Percentiles rank a stretch among this genome's conserved stretches.
These are phyloP conservation scores for Boletus patriciae DNA, from an alignment of 768 basidiomycete species.

Conservation along the genomic window DNA sequence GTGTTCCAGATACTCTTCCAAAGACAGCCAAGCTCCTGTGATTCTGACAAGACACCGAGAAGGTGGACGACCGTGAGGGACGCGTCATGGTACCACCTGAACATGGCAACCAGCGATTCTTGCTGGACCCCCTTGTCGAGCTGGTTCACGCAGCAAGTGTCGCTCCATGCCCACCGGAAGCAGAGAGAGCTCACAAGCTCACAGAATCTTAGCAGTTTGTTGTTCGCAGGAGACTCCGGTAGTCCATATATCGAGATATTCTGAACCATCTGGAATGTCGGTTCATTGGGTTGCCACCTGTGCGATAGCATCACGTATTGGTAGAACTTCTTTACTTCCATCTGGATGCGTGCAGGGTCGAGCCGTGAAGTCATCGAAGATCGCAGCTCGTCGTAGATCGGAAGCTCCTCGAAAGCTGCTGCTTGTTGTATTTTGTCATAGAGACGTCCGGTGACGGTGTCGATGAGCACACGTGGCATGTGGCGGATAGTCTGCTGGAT, in stretches of 20 bases:
- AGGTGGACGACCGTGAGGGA: conserved; percentile 8
- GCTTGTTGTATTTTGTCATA: conserved; percentile 1
- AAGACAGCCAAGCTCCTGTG: background rate
- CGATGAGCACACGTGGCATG: conserved; percentile 5
- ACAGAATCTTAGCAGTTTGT: conserved; percentile 4
- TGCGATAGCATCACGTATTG: conserved; percentile 8
- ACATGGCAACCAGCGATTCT: conserved; percentile 14
- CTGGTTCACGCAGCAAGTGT: conserved; percentile 10
- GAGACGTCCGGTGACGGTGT: conserved; percentile 1
- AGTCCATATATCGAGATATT: background rate
- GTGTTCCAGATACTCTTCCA: conserved; percentile 8
- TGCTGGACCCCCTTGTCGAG: background rate
- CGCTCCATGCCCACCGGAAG: conserved; percentile 10
- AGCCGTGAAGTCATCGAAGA: conserved; percentile 1
- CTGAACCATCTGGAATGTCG: background rate
- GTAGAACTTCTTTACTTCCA: background rate
- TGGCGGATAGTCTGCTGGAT: background rate
- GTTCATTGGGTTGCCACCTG: background rate
- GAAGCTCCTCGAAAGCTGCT: conserved; percentile 3
- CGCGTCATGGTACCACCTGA: conserved; percentile 9
- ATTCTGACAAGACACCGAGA: background rate
- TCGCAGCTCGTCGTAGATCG: background rate
- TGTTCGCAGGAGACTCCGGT: background rate
- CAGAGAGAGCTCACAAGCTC: background rate
- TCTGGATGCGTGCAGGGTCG: background rate